A percentile compares a stretch with the other conserved stretches of the same genome.
These are phyloP conservation scores for Epichloe scottii DNA, from an alignment of 2,329 filamentous ascomycete genomes.

Conservation along the genomic window DNA sequence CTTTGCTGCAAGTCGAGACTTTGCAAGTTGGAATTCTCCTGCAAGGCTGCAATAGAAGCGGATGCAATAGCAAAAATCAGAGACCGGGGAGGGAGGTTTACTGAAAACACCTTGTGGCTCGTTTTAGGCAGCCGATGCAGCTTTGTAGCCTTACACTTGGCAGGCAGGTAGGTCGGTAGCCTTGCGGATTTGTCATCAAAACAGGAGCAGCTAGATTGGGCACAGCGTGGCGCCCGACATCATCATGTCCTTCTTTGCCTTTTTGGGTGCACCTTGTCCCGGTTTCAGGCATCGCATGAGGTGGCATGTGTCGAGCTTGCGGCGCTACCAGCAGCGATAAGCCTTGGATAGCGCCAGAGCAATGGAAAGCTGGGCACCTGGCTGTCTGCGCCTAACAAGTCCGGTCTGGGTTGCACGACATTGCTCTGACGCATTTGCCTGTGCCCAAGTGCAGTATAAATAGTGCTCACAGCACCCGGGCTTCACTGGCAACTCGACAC, in stretches of 20 bases:
- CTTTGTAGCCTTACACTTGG: not conserved
- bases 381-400: not conserved
- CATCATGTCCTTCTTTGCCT: not conserved
- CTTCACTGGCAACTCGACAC: not conserved
- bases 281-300: not conserved
- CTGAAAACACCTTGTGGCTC: not conserved
- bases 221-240: not conserved
- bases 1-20: not conserved
- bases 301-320: not conserved
- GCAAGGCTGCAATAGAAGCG: not conserved
- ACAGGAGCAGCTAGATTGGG: not conserved
- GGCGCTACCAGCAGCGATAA: not conserved
- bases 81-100: too few relatives aligned
- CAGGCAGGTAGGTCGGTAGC: not conserved
- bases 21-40: not conserved
- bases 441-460: not conserved
- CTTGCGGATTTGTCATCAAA: slow-evolving; percentile 3
- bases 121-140: not conserved
- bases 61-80: not conserved
- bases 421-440: not conserved
- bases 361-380: not conserved
- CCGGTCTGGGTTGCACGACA: not conserved
- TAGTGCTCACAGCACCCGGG: not conserved
- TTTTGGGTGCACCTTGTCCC: not conserved
- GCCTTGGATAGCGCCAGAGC: not conserved